phyloP scores from a whole-genome alignment of 129 eudicot species.

The Mikania micrantha region DNA sequence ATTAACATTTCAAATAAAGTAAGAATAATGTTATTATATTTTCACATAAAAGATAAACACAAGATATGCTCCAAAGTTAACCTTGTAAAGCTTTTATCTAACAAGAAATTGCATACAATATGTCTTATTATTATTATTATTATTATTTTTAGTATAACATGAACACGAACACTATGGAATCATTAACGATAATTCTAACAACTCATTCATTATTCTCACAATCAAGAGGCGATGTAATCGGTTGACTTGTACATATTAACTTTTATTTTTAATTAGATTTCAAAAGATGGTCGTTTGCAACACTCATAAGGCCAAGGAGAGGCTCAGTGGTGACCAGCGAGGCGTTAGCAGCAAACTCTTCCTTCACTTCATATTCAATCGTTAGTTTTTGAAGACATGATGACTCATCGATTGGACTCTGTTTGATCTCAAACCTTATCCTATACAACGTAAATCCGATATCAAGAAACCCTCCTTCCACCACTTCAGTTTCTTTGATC shows the following conservation, averaged over 20 bases:
- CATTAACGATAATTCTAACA: not conserved
- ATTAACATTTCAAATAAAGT: no score
- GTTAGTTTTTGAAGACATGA: slow-evolving; percentile 45
- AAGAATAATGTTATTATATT: no score
- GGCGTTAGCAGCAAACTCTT: slow-evolving; percentile 45
- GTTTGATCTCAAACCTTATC: slow-evolving; percentile 45
- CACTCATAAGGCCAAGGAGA: slow-evolving; percentile 23
- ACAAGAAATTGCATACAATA: no score
- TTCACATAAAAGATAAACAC: no score
- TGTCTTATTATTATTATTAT: no score
- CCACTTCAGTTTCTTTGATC: slow-evolving; percentile 47
- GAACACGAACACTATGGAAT: not conserved
- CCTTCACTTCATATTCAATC: slow-evolving; percentile 46
- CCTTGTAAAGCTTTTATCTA: no score
- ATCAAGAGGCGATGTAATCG: not conserved
- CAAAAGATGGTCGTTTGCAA: slow-evolving; percentile 27
- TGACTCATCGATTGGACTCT: slow-evolving; percentile 21
- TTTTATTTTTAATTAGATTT: slow-evolving; percentile 17
- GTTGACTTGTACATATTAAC: not conserved
- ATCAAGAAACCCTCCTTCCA: slow-evolving; percentile 63
- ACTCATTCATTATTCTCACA: not conserved
- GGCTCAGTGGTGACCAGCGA: slow-evolving; percentile 36
- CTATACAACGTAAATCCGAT: slow-evolving; percentile 43
- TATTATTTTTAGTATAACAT: not conserved
- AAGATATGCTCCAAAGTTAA: no score